These are phyloP conservation scores for Xylaria sp. DNA, from an alignment of 2,329 filamentous ascomycete genomes.

Conservation along the genomic window DNA sequence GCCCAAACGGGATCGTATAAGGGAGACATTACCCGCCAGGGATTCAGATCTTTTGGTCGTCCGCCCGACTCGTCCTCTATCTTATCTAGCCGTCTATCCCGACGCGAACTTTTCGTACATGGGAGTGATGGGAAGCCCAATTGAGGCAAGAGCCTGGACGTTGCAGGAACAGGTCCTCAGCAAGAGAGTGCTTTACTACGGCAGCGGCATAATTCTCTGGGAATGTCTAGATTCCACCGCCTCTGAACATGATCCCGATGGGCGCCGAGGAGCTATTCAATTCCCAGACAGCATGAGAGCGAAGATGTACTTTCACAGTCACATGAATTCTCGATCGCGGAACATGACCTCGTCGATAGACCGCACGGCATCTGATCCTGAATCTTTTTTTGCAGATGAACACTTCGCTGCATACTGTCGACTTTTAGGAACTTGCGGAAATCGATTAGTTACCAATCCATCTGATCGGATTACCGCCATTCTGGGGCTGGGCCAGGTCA, in stretches of 20 bases:
- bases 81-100: slow-evolving; percentile 17
- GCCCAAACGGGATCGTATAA: background rate
- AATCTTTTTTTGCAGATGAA: background rate
- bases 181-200: slow-evolving; percentile 16
- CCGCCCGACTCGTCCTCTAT: background rate
- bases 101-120: slow-evolving; percentile 14
- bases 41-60: background rate
- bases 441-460: background rate
- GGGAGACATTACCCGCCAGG: background rate
- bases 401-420: background rate
- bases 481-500: background rate
- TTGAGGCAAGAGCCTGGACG: slow-evolving; percentile 19
- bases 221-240: slow-evolving; percentile 13
- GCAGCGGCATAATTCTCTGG: slow-evolving; percentile 10
- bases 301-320: background rate
- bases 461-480: slow-evolving; percentile 3
- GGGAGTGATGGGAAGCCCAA: background rate
- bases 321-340: background rate
- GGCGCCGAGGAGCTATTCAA: slow-evolving; percentile 2
- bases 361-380: background rate
- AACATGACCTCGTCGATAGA: background rate
- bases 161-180: background rate
- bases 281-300: slow-evolving; percentile 1
- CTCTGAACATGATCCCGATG: slow-evolving; percentile 21
- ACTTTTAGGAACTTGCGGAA: background rate